Percentiles rank a stretch among this genome's conserved stretches.
These are phyloP conservation scores for Adansonia rubrostipa DNA, from an alignment of 441 rosid species.

Conservation along the genomic window DNA sequence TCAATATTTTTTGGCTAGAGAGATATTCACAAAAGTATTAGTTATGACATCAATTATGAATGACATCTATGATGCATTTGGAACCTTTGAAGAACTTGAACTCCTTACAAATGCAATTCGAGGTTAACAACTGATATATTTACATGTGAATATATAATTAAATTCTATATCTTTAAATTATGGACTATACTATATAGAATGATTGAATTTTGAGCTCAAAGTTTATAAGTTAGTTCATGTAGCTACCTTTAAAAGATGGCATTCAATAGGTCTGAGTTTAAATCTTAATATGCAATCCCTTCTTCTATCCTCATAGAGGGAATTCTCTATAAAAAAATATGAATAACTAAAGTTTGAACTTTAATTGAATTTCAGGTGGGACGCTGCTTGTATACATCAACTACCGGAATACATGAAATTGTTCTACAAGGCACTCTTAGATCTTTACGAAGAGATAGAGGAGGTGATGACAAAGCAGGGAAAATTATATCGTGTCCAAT, in stretches of 20 bases:
- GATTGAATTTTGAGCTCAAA: not conserved
- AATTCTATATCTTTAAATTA: too few relatives aligned
- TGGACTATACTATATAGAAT: too few relatives aligned
- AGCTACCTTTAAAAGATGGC: too few relatives aligned
- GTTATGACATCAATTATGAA: not conserved
- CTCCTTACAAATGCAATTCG: not conserved
- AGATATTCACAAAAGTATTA: not conserved
- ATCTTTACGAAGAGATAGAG: not conserved
- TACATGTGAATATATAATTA: not conserved
- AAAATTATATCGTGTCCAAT: not conserved
- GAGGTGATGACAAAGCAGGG: not conserved
- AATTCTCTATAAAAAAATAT: too few relatives aligned
- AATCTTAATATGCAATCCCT: too few relatives aligned
- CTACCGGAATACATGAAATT: not conserved
- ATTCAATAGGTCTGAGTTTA: too few relatives aligned
- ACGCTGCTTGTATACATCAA: not conserved
- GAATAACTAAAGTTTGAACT: not conserved
- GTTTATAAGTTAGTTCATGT: not conserved
- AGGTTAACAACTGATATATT: not conserved
- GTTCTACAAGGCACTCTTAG: not conserved
- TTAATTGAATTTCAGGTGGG: not conserved
- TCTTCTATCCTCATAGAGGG: too few relatives aligned
- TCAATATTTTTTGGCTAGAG: slow-evolving; percentile 14
- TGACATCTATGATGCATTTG: slow-evolving; percentile 17
- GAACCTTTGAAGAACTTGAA: slow-evolving; percentile 17